Evolutionary conservation across 192 early-diverging fungal genomes (phyloP).

Genomic region (Helicostylum pulchrum): DNA sequence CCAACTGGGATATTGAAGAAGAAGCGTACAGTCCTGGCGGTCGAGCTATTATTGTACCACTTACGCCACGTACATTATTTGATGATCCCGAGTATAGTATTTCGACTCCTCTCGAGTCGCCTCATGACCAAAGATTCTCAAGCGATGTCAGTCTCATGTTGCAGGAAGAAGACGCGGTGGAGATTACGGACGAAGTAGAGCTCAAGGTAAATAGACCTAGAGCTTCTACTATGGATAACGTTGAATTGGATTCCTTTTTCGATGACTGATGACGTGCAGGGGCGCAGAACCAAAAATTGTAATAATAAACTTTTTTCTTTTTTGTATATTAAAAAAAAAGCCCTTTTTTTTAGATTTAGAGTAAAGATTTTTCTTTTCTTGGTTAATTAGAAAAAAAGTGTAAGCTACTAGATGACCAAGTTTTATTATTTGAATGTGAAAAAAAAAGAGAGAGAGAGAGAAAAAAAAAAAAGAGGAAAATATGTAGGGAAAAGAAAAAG

Average conservation of each 20-base stretch:
- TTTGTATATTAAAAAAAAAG: no score
- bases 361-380: no score
- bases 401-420: no score
- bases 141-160: neutral
- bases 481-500: no score
- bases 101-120: neutral
- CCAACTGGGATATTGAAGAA: neutral
- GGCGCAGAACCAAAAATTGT: no score
- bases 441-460: no score
- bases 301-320: no score
- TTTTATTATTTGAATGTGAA: no score
- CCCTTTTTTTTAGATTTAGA: no score
- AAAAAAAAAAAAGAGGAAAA: no score
- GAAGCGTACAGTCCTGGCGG: neutral
- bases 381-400: no score
- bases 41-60: neutral
- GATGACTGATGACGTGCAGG: no score
- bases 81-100: conserved; percentile 8
- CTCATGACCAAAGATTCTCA: neutral
- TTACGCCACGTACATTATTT: neutral
- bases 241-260: conserved; percentile 8
- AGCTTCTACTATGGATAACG: conserved; percentile 5
- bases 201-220: neutral
- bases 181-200: neutral
- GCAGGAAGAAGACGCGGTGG: neutral